These are phyloP conservation scores for Aspergillus proliferans DNA, from an alignment of 2,329 filamentous ascomycete species.

Conservation along the genomic window DNA sequence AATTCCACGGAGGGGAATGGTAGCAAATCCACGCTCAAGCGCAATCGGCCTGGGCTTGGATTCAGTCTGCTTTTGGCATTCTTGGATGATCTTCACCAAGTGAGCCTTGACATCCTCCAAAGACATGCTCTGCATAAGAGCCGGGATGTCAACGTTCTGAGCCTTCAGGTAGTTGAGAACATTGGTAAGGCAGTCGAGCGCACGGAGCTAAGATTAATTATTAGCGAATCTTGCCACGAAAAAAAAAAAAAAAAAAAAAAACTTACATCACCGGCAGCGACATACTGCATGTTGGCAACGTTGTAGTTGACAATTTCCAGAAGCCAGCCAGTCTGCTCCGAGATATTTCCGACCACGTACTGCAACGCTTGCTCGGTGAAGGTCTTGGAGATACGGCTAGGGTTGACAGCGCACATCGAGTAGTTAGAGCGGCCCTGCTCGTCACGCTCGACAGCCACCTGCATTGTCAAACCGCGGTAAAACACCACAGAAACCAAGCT, in stretches of 20 bases:
- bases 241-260: background rate
- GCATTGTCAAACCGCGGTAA: conserved; percentile 98
- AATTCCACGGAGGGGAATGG: conserved; percentile 92
- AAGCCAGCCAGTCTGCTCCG: conserved; percentile 90
- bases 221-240: background rate
- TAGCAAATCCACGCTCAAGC: conserved; percentile 90
- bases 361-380: conserved; percentile 97
- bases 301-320: conserved; percentile 98
- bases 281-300: conserved; percentile 65
- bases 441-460: conserved; percentile 96
- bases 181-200: conserved; percentile 61
- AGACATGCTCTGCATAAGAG: conserved; percentile 76
- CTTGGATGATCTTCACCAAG: conserved; percentile 82
- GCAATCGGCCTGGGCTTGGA: conserved; percentile 83
- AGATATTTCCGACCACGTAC: conserved; percentile 92
- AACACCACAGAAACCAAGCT: conserved; percentile 97
- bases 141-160: conserved; percentile 95
- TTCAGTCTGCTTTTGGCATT: conserved; percentile 78
- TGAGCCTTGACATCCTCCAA: conserved; percentile 88
- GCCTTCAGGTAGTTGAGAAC: conserved; percentile 94
- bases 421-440: conserved; percentile 91
- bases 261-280: conserved; percentile 58
- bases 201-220: conserved; percentile 43
- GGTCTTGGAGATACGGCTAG: conserved; percentile 94
- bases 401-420: conserved; percentile 98